These are phyloP conservation scores for Podaxis rugospora DNA, from an alignment of 768 basidiomycete genomes.

Conservation along the genomic window DNA sequence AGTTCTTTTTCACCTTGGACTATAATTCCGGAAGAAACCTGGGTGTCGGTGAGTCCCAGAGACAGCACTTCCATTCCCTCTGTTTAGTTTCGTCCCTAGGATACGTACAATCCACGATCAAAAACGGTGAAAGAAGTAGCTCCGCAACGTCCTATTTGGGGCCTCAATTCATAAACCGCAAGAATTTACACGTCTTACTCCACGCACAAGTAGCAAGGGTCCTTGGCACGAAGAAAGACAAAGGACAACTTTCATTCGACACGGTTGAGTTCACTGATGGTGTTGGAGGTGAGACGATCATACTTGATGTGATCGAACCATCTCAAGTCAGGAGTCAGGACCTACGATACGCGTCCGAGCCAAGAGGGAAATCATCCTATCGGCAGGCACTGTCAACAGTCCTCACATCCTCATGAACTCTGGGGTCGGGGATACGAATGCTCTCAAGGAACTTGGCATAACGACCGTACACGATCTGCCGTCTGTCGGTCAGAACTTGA, in stretches of 20 bases:
- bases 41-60: slow-evolving; percentile 17
- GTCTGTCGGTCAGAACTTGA: slow-evolving; percentile 30
- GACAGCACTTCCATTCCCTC: slow-evolving; percentile 27
- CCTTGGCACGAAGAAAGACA: slow-evolving; percentile 15
- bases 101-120: slow-evolving; percentile 24
- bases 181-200: slow-evolving; percentile 29
- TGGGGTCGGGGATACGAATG: slow-evolving; percentile 27
- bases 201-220: slow-evolving; percentile 23
- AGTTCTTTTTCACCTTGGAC: slow-evolving; percentile 12
- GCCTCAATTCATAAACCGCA: slow-evolving; percentile 19
- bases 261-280: slow-evolving; percentile 19
- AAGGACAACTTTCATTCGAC: slow-evolving; percentile 18
- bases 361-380: slow-evolving; percentile 33
- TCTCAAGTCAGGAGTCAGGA: neutral
- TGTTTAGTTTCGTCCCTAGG: slow-evolving; percentile 19
- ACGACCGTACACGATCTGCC: slow-evolving; percentile 25
- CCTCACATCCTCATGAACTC: slow-evolving; percentile 29
- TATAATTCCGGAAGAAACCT: slow-evolving; percentile 11
- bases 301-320: too few relatives aligned
- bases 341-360: slow-evolving; percentile 13
- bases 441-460: slow-evolving; percentile 21
- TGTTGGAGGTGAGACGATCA: neutral
- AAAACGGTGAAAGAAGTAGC: slow-evolving; percentile 23
- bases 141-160: slow-evolving; percentile 28
- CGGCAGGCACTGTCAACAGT: slow-evolving; percentile 31